These are phyloP conservation scores for Geotrichum fermentans DNA, from an alignment of 1,139 yeast genomes.

Conservation along the genomic window DNA sequence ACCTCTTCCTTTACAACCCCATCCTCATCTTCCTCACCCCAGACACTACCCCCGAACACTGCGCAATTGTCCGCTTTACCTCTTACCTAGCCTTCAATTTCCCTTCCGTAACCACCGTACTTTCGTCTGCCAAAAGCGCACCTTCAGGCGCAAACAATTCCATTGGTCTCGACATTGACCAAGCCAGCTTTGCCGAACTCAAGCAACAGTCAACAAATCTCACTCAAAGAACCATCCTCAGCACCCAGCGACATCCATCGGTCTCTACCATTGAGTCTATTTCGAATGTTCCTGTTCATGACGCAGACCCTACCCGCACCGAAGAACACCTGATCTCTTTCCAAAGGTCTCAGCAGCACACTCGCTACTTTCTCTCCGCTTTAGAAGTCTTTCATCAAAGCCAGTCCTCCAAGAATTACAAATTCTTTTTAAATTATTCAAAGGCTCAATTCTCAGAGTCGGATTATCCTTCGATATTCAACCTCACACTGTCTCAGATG, in stretches of 20 bases:
- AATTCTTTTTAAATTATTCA: background rate
- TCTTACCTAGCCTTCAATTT: constrained; percentile 15
- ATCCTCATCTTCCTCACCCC: constrained; percentile 11
- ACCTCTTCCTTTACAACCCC: background rate
- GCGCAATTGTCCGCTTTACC: constrained; percentile 16
- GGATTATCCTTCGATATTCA: constrained; percentile 9
- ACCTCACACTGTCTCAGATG: constrained; percentile 10
- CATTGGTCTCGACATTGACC: background rate
- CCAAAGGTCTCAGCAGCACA: constrained; percentile 8
- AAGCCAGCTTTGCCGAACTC: background rate
- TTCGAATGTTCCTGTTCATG: background rate
- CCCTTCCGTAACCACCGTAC: constrained; percentile 18
- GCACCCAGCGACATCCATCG: background rate
- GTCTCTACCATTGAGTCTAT: background rate
- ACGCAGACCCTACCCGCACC: background rate
- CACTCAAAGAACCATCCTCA: background rate
- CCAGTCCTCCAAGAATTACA: background rate
- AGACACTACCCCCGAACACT: constrained; percentile 9
- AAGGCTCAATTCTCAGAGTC: background rate
- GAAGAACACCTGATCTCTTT: constrained; percentile 1
- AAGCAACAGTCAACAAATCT: background rate
- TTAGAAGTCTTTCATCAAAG: constrained; percentile 7
- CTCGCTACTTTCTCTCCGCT: constrained; percentile 6
- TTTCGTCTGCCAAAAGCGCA: background rate
- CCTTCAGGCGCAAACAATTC: constrained; percentile 8